These are phyloP conservation scores for Dioszegia crocea DNA, from an alignment of 768 basidiomycete genomes.

Conservation along the genomic window DNA sequence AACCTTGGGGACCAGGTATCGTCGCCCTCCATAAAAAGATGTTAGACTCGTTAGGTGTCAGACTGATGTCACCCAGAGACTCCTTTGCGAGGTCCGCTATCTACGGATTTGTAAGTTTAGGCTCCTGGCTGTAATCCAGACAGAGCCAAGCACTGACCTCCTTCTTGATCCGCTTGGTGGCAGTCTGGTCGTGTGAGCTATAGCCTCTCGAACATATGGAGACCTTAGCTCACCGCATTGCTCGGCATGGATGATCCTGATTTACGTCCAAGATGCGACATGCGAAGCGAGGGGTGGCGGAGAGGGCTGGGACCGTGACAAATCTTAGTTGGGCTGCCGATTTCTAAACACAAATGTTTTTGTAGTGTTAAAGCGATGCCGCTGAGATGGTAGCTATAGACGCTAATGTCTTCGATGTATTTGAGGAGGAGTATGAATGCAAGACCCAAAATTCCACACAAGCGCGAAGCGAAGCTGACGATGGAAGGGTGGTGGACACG, in stretches of 20 bases:
- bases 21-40: constrained; percentile 43
- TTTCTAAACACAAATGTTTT: too few species aligned
- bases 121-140: not conserved
- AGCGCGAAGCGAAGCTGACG: too few species aligned
- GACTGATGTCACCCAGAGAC: constrained; percentile 38
- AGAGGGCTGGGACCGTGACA: too few species aligned
- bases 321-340: too few species aligned
- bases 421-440: too few species aligned
- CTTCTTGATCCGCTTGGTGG: constrained; percentile 47
- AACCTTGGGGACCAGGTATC: constrained; percentile 43
- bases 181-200: constrained; percentile 26
- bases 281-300: not conserved
- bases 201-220: not conserved
- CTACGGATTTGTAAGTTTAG: constrained; percentile 12
- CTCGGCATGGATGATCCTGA: not conserved
- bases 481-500: not conserved
- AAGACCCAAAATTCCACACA: too few species aligned
- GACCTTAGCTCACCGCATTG: constrained; percentile 5
- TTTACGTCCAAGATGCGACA: not conserved
- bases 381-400: too few species aligned
- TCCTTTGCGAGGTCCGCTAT: constrained; percentile 46
- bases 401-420: too few species aligned
- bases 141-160: constrained; percentile 21
- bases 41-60: constrained; percentile 43
- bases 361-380: too few species aligned